Base-by-base conservation (phyloP, 345 rosid genomes). In the Mallotus nudiflorus region DNA sequence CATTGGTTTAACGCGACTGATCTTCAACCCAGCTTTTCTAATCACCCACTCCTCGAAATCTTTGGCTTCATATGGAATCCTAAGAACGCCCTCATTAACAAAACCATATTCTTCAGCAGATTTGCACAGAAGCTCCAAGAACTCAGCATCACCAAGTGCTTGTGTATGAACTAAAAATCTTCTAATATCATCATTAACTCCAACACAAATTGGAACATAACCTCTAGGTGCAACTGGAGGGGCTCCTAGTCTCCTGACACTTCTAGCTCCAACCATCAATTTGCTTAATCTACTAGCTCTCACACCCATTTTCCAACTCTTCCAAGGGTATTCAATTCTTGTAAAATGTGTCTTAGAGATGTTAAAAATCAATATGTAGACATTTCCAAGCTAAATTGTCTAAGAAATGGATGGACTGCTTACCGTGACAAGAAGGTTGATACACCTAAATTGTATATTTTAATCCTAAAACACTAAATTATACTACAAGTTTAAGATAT, bases 71-170 rank as follows among this genome's bases (percentile, higher is more conserved):
- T 14, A 76, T 2, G 80, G 72, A 48, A 85, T 80, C 75, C 77
- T 74, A 46, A 81, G 27, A 62, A 81, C 51, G 6, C 86, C 85
- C 12, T 82, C 25, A 24, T 70, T 66, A 25, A 52, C 29, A 27
- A 82, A 82, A 0, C 81, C 85, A 48, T 78, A 78, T 53, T 85
- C 88, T 59, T 82, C 83, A 0, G 80, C 83, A 1, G 86, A 78
- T 73, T 51, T 78, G 7, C 67, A 55, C 3, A 81, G 64, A 77
- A 85, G 71, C 60, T 74, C 66, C 64, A 53, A 3, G 68, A 85
- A 82, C 18, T 78, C 79, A 3, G 71, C 71, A 25, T 82, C 82
- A 0, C 73, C 29, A 20, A 82, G 66, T 27, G 71, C 70, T 22
- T 52, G 70, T 12, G 67, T 69, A 5, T 81, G 86, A 27, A 81